Base-by-base conservation (phyloP, 345 rosid species). In the Moricandia arvensis region DNA sequence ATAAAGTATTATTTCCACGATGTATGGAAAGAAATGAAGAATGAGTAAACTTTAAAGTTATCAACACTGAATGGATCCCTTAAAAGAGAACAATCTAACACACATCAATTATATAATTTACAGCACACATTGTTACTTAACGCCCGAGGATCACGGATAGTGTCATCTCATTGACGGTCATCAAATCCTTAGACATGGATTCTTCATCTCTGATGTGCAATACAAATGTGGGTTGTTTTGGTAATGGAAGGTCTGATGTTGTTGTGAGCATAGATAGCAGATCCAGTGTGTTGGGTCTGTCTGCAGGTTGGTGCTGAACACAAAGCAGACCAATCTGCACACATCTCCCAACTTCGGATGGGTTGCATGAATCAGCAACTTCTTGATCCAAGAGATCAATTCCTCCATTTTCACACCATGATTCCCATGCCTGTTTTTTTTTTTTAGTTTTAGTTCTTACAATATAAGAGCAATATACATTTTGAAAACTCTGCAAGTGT, bases 231-330 rank as follows among this genome's bases (percentile, higher is more conserved):
- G 78, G 72, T 45, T 74, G 66, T 27, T 58, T 31, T 30, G 78
- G 78, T 8, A 10, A 6, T 66, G 66, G 51, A 58, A 66, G 72
- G 59, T 66, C 73, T 16, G 38, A 58, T 47, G 21, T 67, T 37
- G 74, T 61, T 4, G 74, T 69, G 26, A 76, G 69, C 80, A 76
- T 62, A 10, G 73, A 47, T 7, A 75, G n/a, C n/a, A n/a, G n/a
- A n/a, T 0, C 38, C 12, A 62, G 27, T 8, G 74, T 69, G 34
- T 68, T 76, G 0, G 70, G 79, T 67, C 73, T 67, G 5, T 76
- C 75, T 2, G 1, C 1, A 35, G 80, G 64, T 37, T 53, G 34
- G 7, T 69, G 64, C 13, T 76, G 80, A 3, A 76, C 80, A 38
- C 79, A 76, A 0, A 75, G 63, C 4, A 75, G 1, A 68, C 74